Conservation (phyloP, 768 basidiomycete genomes). For the Auricularia auricula-judae region DNA sequence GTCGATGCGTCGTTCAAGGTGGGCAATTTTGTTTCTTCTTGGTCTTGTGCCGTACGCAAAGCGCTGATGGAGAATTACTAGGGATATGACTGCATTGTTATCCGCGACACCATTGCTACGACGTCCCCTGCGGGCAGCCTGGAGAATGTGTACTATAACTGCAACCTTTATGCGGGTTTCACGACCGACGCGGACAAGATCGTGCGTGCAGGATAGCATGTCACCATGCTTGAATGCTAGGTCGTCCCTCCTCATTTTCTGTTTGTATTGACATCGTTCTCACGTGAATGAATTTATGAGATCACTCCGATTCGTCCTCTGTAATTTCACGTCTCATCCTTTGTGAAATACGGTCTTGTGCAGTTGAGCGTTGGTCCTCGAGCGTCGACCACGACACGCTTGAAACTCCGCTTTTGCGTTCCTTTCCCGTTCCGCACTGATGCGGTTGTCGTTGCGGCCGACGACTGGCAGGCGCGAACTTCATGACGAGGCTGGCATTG, state of each 20-base stretch:
- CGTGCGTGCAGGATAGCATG: neutral
- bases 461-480: neutral
- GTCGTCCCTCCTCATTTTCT: too few relatives aligned
- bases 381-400: too few relatives aligned
- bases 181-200: neutral
- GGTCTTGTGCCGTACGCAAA: neutral
- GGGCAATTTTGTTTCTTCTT: neutral
- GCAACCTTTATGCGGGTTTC: neutral
- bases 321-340: too few relatives aligned
- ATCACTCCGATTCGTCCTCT: too few relatives aligned
- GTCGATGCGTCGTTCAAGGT: slow-evolving; percentile 46
- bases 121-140: slow-evolving; percentile 46
- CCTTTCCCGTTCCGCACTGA: neutral
- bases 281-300: too few relatives aligned
- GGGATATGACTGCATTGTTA: slow-evolving; percentile 52
- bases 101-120: slow-evolving; percentile 51
- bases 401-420: neutral
- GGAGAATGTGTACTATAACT: slow-evolving; percentile 48
- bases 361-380: too few relatives aligned
- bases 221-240: neutral
- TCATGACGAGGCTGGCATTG: neutral
- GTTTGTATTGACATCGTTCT: too few relatives aligned
- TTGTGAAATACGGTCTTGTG: too few relatives aligned
- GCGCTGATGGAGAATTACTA: neutral
- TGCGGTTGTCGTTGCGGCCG: neutral